Percentiles rank a stretch among this genome's conserved stretches.
Evolutionary conservation across 1,139 yeast species (phyloP).

Genomic region (Kodamaea sp.): DNA sequence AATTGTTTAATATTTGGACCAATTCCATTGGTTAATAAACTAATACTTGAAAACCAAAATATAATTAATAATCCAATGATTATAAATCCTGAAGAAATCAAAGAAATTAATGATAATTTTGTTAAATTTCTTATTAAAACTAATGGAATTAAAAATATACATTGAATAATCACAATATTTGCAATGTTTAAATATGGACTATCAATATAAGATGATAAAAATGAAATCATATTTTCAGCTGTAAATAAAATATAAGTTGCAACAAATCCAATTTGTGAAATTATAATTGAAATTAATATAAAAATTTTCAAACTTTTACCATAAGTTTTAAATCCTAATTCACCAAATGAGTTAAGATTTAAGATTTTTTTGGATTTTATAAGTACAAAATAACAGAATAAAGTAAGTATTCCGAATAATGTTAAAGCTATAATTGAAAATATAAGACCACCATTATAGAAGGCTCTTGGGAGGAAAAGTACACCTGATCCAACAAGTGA

Average conservation of each 20-base stretch:
- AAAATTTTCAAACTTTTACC: conserved; percentile 58
- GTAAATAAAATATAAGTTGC: conserved; percentile 75
- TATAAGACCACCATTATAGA: conserved; percentile 65
- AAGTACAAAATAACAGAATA: conserved; percentile 64
- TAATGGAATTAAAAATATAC: conserved; percentile 60
- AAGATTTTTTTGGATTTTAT: conserved; percentile 55
- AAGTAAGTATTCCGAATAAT: conserved; percentile 63
- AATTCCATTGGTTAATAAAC: conserved; percentile 43
- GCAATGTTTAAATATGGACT: conserved; percentile 18
- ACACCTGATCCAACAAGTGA: conserved; percentile 81
- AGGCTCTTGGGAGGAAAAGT: conserved; percentile 68
- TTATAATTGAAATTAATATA: conserved; percentile 58
- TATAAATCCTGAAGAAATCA: conserved; percentile 65
- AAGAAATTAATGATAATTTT: conserved; percentile 62
- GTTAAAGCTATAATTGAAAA: conserved; percentile 53
- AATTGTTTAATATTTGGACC: conserved; percentile 49
- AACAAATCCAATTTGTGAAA: conserved; percentile 74
- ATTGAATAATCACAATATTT: conserved; percentile 50
- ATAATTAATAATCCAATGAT: conserved; percentile 62
- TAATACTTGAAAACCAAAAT: conserved; percentile 51
- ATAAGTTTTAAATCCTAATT: conserved; percentile 60
- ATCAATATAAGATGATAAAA: conserved; percentile 15
- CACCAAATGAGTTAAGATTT: conserved; percentile 69
- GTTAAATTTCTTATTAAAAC: conserved; percentile 70
- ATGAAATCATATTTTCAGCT: conserved; percentile 61